Evolutionary conservation across 257 asterid species (phyloP).

Genomic region (Echium plantagineum): DNA sequence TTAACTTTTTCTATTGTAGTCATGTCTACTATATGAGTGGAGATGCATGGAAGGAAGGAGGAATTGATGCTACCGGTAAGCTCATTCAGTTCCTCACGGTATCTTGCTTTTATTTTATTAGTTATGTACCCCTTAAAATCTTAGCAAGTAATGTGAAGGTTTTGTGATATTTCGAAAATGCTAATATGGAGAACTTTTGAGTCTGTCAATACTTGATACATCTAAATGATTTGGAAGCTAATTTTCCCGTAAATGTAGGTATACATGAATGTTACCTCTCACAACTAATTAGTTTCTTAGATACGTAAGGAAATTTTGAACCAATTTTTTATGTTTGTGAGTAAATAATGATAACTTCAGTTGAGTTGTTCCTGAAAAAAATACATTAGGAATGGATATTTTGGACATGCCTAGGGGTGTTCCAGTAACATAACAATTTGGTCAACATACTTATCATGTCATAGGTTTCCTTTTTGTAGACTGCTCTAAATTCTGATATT

Average conservation of each 20-base stretch:
- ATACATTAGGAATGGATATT: no score
- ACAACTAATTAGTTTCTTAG: neutral
- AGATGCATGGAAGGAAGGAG: slow-evolving; percentile 99
- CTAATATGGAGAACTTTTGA: neutral
- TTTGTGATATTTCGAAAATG: no score
- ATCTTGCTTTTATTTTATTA: neutral
- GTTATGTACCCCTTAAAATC: neutral
- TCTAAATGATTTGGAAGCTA: neutral
- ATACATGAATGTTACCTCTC: neutral
- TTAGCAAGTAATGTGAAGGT: neutral
- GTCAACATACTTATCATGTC: no score
- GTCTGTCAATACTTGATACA: neutral
- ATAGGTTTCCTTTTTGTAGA: no score
- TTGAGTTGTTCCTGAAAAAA: no score
- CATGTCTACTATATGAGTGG: slow-evolving; percentile 99
- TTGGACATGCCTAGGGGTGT: no score
- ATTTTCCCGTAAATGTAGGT: no score
- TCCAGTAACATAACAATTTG: no score
- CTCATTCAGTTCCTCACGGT: slow-evolving; percentile 9
- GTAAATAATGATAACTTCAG: no score
- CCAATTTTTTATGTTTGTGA: no score
- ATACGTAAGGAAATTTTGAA: no score
- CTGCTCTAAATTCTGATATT: neutral
- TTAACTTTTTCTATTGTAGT: slow-evolving; percentile 40
- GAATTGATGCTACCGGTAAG: slow-evolving; percentile 98